phyloP scores from a whole-genome alignment of 208 protist genomes.

The Acanthamoeba culbertsoni region DNA sequence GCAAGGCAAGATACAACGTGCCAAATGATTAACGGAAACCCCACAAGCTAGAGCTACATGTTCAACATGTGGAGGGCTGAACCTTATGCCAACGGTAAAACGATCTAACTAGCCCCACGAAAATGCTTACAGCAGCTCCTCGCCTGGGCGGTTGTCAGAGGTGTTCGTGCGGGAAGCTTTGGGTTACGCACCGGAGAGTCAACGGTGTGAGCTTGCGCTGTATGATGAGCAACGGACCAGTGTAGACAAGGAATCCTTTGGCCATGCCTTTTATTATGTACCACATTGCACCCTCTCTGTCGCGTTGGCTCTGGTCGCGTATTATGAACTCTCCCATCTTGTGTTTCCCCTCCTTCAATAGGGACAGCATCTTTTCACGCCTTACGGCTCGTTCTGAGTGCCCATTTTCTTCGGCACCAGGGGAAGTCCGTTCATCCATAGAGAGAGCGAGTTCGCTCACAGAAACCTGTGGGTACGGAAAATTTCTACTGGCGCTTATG shows the following conservation, averaged over 20 bases:
- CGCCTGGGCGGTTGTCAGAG: background rate
- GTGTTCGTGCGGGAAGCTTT: background rate
- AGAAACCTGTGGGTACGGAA: no score
- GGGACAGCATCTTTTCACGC: background rate
- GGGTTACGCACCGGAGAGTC: background rate
- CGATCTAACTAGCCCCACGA: background rate
- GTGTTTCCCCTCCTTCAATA: constrained; percentile 3
- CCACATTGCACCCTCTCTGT: background rate
- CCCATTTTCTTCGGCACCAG: no score
- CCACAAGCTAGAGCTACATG: background rate
- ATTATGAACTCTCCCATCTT: background rate
- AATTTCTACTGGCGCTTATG: no score
- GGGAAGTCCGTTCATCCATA: no score
- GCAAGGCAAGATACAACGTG: no score
- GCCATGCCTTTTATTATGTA: background rate
- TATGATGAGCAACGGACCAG: background rate
- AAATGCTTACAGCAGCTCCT: background rate
- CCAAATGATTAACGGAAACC: no score
- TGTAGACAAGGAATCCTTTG: constrained; percentile 25
- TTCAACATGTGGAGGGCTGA: background rate
- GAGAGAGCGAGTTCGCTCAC: no score
- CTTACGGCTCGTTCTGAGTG: no score
- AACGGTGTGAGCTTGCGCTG: background rate
- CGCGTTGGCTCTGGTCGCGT: background rate
- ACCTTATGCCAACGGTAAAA: constrained; percentile 31